Conservation (phyloP, 331 rosid species). For the Rhamnella rubrinervis region DNA sequence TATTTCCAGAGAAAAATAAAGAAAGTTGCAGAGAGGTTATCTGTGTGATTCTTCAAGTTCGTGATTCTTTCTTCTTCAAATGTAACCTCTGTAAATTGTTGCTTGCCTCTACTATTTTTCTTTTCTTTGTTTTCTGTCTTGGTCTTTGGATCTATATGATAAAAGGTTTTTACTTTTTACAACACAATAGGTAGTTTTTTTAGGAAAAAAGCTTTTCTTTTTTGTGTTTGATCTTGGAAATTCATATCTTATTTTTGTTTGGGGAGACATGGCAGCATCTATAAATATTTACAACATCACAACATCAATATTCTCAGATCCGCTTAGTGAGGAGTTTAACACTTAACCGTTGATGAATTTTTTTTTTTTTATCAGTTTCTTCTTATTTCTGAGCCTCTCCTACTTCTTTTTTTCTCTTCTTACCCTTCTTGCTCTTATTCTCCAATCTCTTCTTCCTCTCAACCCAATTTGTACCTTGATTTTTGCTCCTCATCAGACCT, state of each 20-base stretch:
- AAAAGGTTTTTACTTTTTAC: no score
- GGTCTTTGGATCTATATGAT: no score
- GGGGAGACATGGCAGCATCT: slow-evolving; percentile 43
- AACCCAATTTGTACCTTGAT: slow-evolving; percentile 24
- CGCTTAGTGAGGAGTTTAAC: slow-evolving; percentile 58
- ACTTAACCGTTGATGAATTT: slow-evolving; percentile 64
- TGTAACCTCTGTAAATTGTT: no score
- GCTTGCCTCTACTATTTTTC: no score
- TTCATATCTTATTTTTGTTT: slow-evolving; percentile 5
- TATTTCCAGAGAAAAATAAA: no score
- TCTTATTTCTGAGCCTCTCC: slow-evolving; percentile 25
- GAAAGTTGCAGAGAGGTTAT: slow-evolving; percentile 31
- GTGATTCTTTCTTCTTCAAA: no score
- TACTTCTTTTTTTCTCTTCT: slow-evolving; percentile 9
- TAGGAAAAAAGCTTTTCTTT: not conserved
- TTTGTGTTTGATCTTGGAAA: slow-evolving; percentile 2
- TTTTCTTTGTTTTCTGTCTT: no score
- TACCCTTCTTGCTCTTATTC: slow-evolving; percentile 15
- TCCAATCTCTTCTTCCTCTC: slow-evolving; percentile 14
- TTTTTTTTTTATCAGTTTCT: slow-evolving; percentile 28
- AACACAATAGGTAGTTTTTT: no score
- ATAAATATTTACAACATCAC: slow-evolving; percentile 33
- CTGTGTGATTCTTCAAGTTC: no score
- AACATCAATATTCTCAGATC: slow-evolving; percentile 44
- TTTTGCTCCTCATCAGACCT: slow-evolving; percentile 28